phyloP scores from a whole-genome alignment of 352 stramenopile species.

The Plasmopara halstedii region DNA sequence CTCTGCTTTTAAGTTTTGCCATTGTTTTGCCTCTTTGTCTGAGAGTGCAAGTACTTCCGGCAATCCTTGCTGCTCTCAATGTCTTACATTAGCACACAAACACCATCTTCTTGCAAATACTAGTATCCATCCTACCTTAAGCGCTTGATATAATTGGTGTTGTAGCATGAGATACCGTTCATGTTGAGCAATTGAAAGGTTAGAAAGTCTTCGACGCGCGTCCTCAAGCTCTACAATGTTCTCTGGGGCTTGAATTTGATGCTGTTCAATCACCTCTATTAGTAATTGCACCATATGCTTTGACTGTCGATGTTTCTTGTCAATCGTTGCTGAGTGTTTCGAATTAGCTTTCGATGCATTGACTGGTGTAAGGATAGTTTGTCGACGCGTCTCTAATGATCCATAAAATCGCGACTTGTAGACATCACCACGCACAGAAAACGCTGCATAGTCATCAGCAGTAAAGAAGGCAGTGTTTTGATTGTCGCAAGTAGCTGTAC shows the following conservation, averaged over 20 bases:
- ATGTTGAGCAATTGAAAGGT: conserved; percentile 41
- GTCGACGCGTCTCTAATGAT: conserved; percentile 17
- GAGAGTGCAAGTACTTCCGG: conserved; percentile 46
- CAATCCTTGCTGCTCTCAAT: conserved; percentile 35
- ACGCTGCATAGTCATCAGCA: conserved; percentile 26
- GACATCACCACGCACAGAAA: conserved; percentile 22
- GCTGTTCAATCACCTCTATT: conserved; percentile 14
- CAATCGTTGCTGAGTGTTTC: neutral
- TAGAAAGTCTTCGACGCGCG: conserved; percentile 33
- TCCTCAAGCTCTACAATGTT: conserved; percentile 26
- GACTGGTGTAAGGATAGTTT: conserved; percentile 12
- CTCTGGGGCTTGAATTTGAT: conserved; percentile 7
- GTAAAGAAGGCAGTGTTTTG: conserved; percentile 25
- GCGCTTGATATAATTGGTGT: conserved; percentile 32
- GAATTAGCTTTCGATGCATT: neutral
- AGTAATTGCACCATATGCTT: conserved; percentile 34
- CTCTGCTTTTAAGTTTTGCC: conserved; percentile 26
- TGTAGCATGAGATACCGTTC: conserved; percentile 39
- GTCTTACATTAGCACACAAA: neutral
- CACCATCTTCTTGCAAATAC: neutral
- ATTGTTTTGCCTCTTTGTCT: conserved; percentile 28
- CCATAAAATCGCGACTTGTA: conserved; percentile 21
- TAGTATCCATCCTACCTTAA: conserved; percentile 26
- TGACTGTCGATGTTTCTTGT: conserved; percentile 1
- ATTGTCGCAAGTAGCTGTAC: neutral